phyloP scores from a whole-genome alignment of 306 rosid species.

The Arachis hypogaea region DNA sequence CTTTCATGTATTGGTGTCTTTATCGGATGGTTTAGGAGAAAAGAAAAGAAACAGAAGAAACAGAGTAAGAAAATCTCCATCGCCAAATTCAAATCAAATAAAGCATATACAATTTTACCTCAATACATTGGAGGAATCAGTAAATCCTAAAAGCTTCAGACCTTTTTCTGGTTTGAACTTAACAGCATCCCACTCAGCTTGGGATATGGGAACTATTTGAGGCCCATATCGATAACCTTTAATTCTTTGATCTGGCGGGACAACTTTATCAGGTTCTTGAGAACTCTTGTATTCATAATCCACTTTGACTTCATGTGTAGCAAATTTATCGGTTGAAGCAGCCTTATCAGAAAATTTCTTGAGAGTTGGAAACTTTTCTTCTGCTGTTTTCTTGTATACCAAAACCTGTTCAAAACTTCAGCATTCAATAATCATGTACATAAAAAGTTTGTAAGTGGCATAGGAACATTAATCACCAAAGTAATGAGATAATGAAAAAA shows the following conservation, averaged over 20 bases:
- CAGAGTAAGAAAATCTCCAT: conserved; percentile 22
- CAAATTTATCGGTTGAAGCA: conserved; percentile 70
- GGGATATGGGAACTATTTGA: conserved; percentile 86
- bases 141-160: conserved; percentile 88
- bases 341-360: conserved; percentile 95
- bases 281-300: conserved; percentile 75
- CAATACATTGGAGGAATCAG: conserved; percentile 67
- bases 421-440: background rate
- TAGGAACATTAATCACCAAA: conserved; percentile 36
- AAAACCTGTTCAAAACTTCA: conserved; percentile 58
- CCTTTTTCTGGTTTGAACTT: conserved; percentile 92
- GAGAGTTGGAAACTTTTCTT: conserved; percentile 86
- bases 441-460: background rate
- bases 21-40: conserved; percentile 30
- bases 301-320: conserved; percentile 83
- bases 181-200: conserved; percentile 84
- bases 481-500: conserved; percentile 38
- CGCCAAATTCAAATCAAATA: conserved; percentile 25
- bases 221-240: conserved; percentile 96
- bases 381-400: conserved; percentile 94
- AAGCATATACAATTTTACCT: conserved; percentile 53
- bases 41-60: conserved; percentile 37
- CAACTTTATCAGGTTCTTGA: conserved; percentile 58
- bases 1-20: conserved; percentile 91
- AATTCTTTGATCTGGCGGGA: conserved; percentile 91